Percentiles rank a stretch among this genome's conserved stretches.
phyloP scores from a whole-genome alignment of 306 rosid species.

The Mimosa bimucronata region DNA sequence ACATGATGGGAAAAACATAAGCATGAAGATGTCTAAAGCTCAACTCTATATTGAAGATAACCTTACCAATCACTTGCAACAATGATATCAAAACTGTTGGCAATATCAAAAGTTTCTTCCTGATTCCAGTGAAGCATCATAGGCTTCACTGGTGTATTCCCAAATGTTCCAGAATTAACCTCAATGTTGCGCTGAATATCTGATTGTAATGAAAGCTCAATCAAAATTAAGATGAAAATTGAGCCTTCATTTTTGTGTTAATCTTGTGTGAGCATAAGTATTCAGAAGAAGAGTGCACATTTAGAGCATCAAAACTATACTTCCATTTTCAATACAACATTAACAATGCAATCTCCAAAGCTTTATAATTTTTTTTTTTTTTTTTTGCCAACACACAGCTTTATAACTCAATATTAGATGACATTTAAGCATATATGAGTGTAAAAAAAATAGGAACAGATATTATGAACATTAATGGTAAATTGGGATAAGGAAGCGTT shows the following conservation, averaged over 20 bases:
- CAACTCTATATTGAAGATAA: conserved; percentile 16
- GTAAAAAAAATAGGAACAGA: background rate
- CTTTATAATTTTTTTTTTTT: too few species aligned
- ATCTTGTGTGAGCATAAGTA: background rate
- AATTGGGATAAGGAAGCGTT: background rate
- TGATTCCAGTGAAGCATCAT: conserved; percentile 88
- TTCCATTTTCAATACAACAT: background rate
- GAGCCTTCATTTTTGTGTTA: background rate
- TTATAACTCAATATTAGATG: background rate
- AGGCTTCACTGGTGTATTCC: conserved; percentile 71
- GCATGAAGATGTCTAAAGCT: background rate
- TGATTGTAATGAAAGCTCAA: conserved; percentile 49
- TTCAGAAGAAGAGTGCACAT: conserved; percentile 2
- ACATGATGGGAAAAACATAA: background rate
- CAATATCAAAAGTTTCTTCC: conserved; percentile 51
- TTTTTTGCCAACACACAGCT: too few species aligned
- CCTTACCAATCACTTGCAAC: conserved; percentile 66
- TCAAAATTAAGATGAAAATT: background rate
- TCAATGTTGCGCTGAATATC: conserved; percentile 85
- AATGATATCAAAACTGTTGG: conserved; percentile 63
- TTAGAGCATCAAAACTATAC: background rate
- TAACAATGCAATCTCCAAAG: background rate
- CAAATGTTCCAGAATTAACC: conserved; percentile 73
- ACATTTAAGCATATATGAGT: background rate
- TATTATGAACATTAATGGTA: background rate